These are phyloP conservation scores for Pythium biforme DNA, from an alignment of 352 stramenopile species.

Conservation along the genomic window DNA sequence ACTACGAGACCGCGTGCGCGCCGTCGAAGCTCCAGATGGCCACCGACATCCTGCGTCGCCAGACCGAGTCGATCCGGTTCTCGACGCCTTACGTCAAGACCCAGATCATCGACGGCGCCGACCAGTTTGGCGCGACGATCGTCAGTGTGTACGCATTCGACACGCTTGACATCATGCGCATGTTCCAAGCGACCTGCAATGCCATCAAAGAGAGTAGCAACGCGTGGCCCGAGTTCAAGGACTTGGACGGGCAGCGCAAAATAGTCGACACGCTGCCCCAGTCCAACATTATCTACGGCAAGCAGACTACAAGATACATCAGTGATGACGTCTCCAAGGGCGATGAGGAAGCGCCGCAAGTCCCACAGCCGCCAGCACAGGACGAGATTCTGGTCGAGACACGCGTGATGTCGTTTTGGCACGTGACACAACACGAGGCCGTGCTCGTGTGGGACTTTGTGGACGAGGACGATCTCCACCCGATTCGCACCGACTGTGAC, in stretches of 20 bases:
- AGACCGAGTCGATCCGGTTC: constrained; percentile 43
- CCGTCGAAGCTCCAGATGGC: constrained; percentile 53
- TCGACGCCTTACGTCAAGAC: constrained; percentile 39
- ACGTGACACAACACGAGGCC: constrained; percentile 29
- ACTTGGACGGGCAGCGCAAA: constrained; percentile 28
- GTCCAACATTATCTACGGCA: constrained; percentile 47
- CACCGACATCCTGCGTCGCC: constrained; percentile 44
- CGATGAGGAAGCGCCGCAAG: background rate
- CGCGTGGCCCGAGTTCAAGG: constrained; percentile 45
- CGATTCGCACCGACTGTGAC: constrained; percentile 22
- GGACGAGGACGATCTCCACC: constrained; percentile 36
- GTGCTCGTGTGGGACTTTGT: constrained; percentile 40
- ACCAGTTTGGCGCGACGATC: constrained; percentile 47
- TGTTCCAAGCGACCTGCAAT: constrained; percentile 43
- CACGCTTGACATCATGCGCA: constrained; percentile 37
- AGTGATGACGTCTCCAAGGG: constrained; percentile 17
- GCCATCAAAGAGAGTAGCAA: constrained; percentile 42
- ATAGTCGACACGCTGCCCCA: constrained; percentile 34
- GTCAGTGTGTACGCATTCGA: constrained; percentile 52
- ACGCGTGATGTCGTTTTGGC: constrained; percentile 31
- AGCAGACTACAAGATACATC: constrained; percentile 36
- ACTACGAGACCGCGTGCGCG: constrained; percentile 45
- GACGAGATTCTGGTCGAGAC: constrained; percentile 35
- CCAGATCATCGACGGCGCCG: constrained; percentile 25
- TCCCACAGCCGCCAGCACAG: background rate